Conservation (phyloP, 768 basidiomycete genomes). For the Fomitopsis serialis region DNA sequence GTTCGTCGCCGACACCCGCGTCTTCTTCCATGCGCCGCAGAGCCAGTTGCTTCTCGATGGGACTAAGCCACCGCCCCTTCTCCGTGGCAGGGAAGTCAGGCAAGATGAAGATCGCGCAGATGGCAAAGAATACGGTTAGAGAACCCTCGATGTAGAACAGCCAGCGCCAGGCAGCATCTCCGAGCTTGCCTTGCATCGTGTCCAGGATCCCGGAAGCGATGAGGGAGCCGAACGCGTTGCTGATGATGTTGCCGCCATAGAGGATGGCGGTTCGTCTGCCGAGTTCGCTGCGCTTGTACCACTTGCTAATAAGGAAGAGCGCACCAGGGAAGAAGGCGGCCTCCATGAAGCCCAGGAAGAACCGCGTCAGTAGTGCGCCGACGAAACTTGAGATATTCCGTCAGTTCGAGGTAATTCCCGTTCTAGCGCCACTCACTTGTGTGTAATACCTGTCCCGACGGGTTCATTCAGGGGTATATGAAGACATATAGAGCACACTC, state of each 20-base stretch:
- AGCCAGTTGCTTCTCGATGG: constrained; percentile 50
- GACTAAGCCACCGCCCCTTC: constrained; percentile 46
- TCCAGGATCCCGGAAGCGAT: constrained; percentile 74
- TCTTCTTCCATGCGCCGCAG: constrained; percentile 61
- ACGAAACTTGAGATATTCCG: constrained; percentile 33
- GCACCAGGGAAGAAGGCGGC: constrained; percentile 71
- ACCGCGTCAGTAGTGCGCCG: constrained; percentile 65
- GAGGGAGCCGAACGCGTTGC: constrained; percentile 78
- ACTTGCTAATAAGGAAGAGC: constrained; percentile 56
- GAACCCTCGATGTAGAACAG: constrained; percentile 70
- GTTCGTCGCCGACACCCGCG: constrained; percentile 46
- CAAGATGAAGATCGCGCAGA: constrained; percentile 56
- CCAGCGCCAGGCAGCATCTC: constrained; percentile 64
- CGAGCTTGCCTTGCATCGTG: constrained; percentile 63
- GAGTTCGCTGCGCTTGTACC: constrained; percentile 72
- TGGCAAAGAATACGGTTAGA: constrained; percentile 47
- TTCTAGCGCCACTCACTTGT: constrained; percentile 12
- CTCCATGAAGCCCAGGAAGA: constrained; percentile 59
- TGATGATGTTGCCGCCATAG: constrained; percentile 69
- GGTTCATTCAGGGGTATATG: not conserved
- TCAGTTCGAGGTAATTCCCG: not conserved
- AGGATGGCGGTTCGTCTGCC: constrained; percentile 65
- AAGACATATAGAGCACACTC: not conserved
- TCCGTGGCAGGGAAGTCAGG: constrained; percentile 69
- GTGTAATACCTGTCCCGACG: constrained; percentile 13